Conservation (phyloP, 1,139 yeast genomes). For the Pichia cactophila region DNA sequence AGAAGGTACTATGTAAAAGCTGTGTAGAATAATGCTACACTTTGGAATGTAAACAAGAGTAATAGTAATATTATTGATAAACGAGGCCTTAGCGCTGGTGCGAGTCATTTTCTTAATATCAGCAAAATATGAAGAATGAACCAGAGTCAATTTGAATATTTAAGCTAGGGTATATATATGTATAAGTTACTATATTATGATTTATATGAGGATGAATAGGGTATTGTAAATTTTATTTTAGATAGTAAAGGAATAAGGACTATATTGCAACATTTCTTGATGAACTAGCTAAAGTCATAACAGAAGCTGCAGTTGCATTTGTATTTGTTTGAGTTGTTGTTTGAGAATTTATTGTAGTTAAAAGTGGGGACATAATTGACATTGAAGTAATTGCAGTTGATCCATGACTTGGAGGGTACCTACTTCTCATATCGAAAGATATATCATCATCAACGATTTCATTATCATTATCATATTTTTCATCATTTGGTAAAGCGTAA, state of each 20-base stretch:
- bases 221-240: background rate
- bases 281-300: conserved; percentile 48
- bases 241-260: background rate
- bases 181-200: background rate
- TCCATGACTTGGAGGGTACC: conserved; percentile 15
- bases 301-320: conserved; percentile 43
- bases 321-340: conserved; percentile 12
- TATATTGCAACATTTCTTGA: conserved; percentile 31
- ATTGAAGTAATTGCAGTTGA: conserved; percentile 50
- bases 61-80: no score
- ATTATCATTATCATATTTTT: conserved; percentile 26
- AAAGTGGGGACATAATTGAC: conserved; percentile 16
- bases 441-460: conserved; percentile 20
- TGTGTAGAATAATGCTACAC: no score
- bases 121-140: no score
- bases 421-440: conserved; percentile 5
- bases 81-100: no score
- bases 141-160: no score
- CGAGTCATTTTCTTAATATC: no score
- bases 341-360: conserved; percentile 14
- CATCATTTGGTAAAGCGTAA: background rate
- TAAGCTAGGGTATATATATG: no score
- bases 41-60: no score
- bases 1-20: no score
- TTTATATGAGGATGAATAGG: background rate